These are phyloP conservation scores for Kokia cookei DNA, from an alignment of 441 rosid genomes.

Conservation along the genomic window DNA sequence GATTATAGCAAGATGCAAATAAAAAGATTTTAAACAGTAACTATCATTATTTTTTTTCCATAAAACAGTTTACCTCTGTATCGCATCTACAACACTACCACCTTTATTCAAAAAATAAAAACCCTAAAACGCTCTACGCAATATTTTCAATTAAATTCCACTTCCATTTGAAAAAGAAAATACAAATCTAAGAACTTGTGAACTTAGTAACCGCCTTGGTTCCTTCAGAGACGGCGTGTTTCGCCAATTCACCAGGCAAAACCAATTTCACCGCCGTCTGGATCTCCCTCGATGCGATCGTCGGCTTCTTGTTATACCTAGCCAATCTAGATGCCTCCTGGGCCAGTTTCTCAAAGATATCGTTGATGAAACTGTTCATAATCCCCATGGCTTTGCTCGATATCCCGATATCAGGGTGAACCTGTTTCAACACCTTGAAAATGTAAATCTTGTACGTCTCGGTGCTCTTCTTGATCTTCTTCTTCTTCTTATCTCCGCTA, in stretches of 20 bases:
- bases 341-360: constrained; percentile 41
- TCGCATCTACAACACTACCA: neutral
- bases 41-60: too few relatives aligned
- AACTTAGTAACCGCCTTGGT: constrained; percentile 53
- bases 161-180: neutral
- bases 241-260: constrained; percentile 42
- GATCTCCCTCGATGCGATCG: constrained; percentile 41
- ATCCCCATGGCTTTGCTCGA: constrained; percentile 32
- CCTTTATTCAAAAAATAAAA: neutral
- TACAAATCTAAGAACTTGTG: constrained; percentile 30
- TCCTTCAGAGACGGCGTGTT: constrained; percentile 48
- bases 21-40: too few relatives aligned
- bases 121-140: neutral
- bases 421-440: constrained; percentile 47
- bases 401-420: constrained; percentile 43
- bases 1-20: too few relatives aligned
- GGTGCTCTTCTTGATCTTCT: constrained; percentile 38
- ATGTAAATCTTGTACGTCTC: constrained; percentile 59
- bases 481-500: constrained; percentile 44
- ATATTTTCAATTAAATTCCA: neutral
- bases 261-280: constrained; percentile 48
- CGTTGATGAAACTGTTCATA: constrained; percentile 29
- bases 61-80: neutral
- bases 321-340: constrained; percentile 37
- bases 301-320: constrained; percentile 45